Base-by-base conservation (phyloP, 2,329 filamentous ascomycete species). In the Amphichorda felina region DNA sequence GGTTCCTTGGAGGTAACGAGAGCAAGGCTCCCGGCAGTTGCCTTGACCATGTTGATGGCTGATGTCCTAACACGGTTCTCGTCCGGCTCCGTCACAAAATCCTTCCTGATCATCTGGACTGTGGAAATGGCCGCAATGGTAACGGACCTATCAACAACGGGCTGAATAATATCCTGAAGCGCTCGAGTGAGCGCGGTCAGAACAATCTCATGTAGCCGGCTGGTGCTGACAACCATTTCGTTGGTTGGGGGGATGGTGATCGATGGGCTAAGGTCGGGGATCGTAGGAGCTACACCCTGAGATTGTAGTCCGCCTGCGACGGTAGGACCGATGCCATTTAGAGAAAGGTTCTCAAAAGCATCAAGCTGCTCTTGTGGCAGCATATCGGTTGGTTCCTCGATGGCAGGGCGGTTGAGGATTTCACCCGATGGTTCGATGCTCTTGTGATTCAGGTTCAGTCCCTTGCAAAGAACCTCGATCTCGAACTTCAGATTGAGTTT, bases 1-100 rank as follows among this genome's bases (percentile, higher is more conserved):
- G 91, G 91, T 56, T 98, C 91, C 59, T 96, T 98, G 53, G 88
- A 96, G 4, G 91, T 98, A n/a, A 98, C 91, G 22, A 95, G 71
- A 11, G 91, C 91, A 37, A 98, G 70, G 50, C 87, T 94, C 27
- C 91, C 91, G 17, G 91, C 89, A 18, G 94, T 83, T 34, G 88
- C 82, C 59, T 94, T 91, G 31, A 94, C 91, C 77, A 96, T 93
- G 43, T 81, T 94, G 45, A 94, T 79, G 4, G 91, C 89, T 22
- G 88, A 83, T 34, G 79, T 82, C 35, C 87, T 80, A 36, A 96
- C 72, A 41, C 85, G 82, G 44, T 84, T 83, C 59, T 94, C 85
- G 49, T 95, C 87, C 3, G 81, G 76, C 51, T 98, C 93, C 36
- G 88, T 93, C 1, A 85, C 82, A 53, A 96, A 98, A 54, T 98